Percentiles rank a stretch among this genome's conserved stretches.
phyloP scores from a whole-genome alignment of 2,329 filamentous ascomycete genomes.

The Myriangium duriaei region DNA sequence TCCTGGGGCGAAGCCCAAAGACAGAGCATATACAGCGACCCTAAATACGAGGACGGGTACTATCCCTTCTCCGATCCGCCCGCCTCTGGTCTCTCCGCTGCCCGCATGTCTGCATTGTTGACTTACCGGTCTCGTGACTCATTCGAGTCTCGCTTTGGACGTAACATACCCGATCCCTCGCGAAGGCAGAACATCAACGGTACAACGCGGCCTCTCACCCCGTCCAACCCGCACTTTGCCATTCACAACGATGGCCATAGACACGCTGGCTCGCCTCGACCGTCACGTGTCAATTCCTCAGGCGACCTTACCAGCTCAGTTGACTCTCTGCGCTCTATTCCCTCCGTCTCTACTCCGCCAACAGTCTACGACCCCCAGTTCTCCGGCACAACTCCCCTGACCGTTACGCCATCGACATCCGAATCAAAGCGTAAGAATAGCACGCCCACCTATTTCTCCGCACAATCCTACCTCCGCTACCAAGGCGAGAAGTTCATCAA shows the following conservation, averaged over 20 bases:
- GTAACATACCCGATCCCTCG: constrained; percentile 78
- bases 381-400: constrained; percentile 27
- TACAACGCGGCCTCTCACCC: constrained; percentile 32
- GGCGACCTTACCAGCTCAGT: constrained; percentile 15
- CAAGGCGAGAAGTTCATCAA: constrained; percentile 94
- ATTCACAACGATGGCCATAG: constrained; percentile 42
- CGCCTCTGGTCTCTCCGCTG: constrained; percentile 73
- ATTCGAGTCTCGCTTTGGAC: constrained; percentile 87
- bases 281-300: constrained; percentile 24
- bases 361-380: constrained; percentile 35
- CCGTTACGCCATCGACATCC: constrained; percentile 14
- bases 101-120: constrained; percentile 89
- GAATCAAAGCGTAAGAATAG: constrained; percentile 27
- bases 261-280: constrained; percentile 34
- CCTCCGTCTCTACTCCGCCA: constrained; percentile 12
- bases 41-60: constrained; percentile 96
- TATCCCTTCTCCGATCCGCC: constrained; percentile 65
- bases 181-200: constrained; percentile 74
- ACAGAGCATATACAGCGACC: constrained; percentile 93
- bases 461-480: constrained; percentile 93
- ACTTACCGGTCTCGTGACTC: constrained; percentile 96
- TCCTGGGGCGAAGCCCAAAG: constrained; percentile 83
- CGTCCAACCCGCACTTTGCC: constrained; percentile 35
- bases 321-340: constrained; percentile 15
- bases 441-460: constrained; percentile 77